phyloP scores from a whole-genome alignment of 1,139 yeast genomes.

The Insectozyma bohioensis region DNA sequence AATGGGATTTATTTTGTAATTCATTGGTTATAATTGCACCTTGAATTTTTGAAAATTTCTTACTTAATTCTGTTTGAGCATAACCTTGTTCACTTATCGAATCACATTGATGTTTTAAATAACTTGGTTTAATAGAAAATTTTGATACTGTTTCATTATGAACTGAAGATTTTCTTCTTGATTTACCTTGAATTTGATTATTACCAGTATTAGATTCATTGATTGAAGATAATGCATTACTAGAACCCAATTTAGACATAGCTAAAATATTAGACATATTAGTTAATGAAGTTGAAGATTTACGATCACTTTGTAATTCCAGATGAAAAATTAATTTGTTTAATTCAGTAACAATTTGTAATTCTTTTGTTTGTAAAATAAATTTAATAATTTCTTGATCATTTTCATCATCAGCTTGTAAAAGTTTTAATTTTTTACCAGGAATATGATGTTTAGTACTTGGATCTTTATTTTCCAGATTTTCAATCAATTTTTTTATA shows the following conservation, averaged over 20 bases:
- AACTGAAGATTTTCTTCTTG: conserved; percentile 30
- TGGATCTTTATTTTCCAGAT: conserved; percentile 11
- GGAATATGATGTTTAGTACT: conserved; percentile 6
- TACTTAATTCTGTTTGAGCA: conserved; percentile 8
- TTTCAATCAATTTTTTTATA: conserved; percentile 22
- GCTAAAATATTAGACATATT: conserved; percentile 28
- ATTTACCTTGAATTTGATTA: neutral
- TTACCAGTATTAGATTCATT: conserved; percentile 10
- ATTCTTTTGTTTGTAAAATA: conserved; percentile 36
- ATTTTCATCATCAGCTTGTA: conserved; percentile 23
- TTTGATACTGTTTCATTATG: conserved; percentile 27
- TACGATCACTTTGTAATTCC: conserved; percentile 34
- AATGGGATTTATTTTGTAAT: conserved; percentile 37
- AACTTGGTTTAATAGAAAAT: conserved; percentile 34
- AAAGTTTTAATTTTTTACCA: conserved; percentile 34
- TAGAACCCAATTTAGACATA: conserved; percentile 25
- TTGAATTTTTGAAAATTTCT: conserved; percentile 23
- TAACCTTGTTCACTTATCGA: conserved; percentile 13
- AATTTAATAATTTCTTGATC: conserved; percentile 34
- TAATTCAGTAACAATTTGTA: conserved; percentile 38
- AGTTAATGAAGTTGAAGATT: conserved; percentile 37
- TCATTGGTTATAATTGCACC: conserved; percentile 46
- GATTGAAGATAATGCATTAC: conserved; percentile 23
- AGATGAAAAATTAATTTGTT: conserved; percentile 36
- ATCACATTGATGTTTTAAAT: conserved; percentile 14